Percentiles rank a stretch among this genome's conserved stretches.
These are phyloP conservation scores for Colletotrichum sp. DNA, from an alignment of 2,329 filamentous ascomycete genomes.

Conservation along the genomic window DNA sequence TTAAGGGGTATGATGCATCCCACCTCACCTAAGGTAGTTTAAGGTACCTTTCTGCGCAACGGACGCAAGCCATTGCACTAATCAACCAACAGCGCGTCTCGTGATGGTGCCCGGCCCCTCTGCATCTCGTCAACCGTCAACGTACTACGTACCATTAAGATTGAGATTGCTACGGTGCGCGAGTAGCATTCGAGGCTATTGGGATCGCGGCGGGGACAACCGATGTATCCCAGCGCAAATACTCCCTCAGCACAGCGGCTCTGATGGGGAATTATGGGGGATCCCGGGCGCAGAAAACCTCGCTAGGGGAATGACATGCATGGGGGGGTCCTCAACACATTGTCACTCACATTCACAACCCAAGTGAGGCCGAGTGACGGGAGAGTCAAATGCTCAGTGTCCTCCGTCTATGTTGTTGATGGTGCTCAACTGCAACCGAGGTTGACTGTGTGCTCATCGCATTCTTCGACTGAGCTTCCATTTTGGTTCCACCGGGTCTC, in stretches of 20 bases:
- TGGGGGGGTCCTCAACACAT: background rate
- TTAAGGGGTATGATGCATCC: background rate
- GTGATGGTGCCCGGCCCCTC: conserved; percentile 13
- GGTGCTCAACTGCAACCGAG: background rate
- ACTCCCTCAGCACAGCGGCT: background rate
- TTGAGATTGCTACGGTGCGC: background rate
- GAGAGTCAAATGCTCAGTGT: background rate
- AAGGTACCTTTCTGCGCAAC: background rate
- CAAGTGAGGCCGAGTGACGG: background rate
- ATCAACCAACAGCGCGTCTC: background rate
- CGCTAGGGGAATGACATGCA: background rate
- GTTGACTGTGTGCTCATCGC: background rate
- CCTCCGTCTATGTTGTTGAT: no score
- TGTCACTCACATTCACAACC: background rate
- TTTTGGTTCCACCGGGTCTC: background rate
- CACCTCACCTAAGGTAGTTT: background rate
- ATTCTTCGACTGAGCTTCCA: conserved; percentile 3
- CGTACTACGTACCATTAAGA: background rate
- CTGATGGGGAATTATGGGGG: background rate
- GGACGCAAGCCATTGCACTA: background rate
- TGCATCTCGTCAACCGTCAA: background rate
- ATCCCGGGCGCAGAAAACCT: background rate
- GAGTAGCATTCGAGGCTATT: background rate
- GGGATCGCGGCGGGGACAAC: conserved; percentile 1
- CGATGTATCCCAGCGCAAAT: conserved; percentile 1